Base-by-base conservation (phyloP, 2,329 filamentous ascomycete species). In the Dactylonectria macrodidyma region DNA sequence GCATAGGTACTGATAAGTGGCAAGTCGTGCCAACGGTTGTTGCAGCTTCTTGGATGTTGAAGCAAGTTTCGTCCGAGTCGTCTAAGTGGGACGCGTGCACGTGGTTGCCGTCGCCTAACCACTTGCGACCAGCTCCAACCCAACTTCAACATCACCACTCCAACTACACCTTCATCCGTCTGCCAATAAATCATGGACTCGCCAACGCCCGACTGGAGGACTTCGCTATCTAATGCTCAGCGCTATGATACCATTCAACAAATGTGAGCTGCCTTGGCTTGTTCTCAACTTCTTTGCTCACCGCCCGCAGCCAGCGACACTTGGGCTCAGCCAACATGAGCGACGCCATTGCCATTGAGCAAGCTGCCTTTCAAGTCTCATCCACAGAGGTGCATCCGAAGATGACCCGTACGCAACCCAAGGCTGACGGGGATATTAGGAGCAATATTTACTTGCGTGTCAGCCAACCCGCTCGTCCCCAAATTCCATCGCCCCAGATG, bases 311-410 rank as follows among this genome's bases (percentile, higher is more conserved):
- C 58, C 77, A 78, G 70, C 71, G 74, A 47, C 77, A 74, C 6
- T 73, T 81, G 7, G 71, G 77, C 9, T 73, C 74, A 3, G 72
- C 65, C 44, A 77, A 75, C 52, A 78, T 79, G 72, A 73, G 65
- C 68, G 72, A 84, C 46, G 93, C 93, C 22, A 91, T 92, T 75
- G 79, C 86, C 54, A 82, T 90, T 47, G 95, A 97, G 80, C 88
- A 87, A 52, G 84, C 87, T 11, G 89, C 90, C 12, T 93, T 90
- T 73, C 85, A 88, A 50, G 81, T 82, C 48, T 89, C 90, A 11
- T 74, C 81, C 26, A 90, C 89, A 41, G 81, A 85, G 76, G 92
- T 93, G 85, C 77, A 84, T 75, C 47, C 61, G 57, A 75, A 44
- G 62, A 36, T 44, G 38, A 59, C 22, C 11, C 60, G 7, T 30